A percentile compares a stretch with the other conserved stretches of the same genome.
These are phyloP conservation scores for Colletotrichum aenigma DNA, from an alignment of 2,329 filamentous ascomycete species.

Conservation along the genomic window DNA sequence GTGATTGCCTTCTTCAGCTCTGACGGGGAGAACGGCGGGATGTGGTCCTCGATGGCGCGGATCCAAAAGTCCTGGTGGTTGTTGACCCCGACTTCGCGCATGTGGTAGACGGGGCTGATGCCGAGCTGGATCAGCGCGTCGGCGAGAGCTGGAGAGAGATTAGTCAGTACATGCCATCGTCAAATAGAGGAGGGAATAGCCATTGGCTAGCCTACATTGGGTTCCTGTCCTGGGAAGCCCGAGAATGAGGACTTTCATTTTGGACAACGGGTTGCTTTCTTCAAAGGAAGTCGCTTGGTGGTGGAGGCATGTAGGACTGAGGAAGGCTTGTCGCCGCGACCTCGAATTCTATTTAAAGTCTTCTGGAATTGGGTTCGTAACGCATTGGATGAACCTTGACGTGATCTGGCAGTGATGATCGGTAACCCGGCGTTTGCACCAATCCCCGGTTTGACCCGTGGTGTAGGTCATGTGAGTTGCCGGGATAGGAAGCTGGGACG, in stretches of 20 bases:
- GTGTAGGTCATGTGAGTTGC: background rate
- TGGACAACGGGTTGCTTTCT: background rate
- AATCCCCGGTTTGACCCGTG: background rate
- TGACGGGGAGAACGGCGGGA: conserved; percentile 21
- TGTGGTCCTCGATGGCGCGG: conserved; percentile 36
- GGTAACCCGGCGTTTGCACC: background rate
- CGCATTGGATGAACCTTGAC: background rate
- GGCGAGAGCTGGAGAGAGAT: conserved; percentile 26
- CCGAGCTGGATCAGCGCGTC: conserved; percentile 32
- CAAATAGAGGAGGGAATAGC: background rate
- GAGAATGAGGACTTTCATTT: conserved; percentile 37
- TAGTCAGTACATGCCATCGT: background rate
- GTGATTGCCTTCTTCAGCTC: background rate
- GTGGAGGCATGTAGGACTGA: background rate
- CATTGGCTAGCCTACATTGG: conserved; percentile 27
- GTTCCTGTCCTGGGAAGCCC: conserved; percentile 36
- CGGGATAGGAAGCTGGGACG: background rate
- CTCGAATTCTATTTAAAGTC: background rate
- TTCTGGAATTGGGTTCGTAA: background rate
- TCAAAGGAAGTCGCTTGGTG: background rate
- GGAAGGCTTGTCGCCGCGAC: background rate
- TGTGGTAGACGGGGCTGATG: conserved; percentile 35
- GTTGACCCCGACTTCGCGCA: conserved; percentile 35
- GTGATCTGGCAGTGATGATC: background rate
- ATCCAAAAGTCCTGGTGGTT: conserved; percentile 36